A percentile compares a stretch with the other conserved stretches of the same genome.
Evolutionary conservation across 306 rosid species (phyloP).

Genomic region (Vigna hirtella): DNA sequence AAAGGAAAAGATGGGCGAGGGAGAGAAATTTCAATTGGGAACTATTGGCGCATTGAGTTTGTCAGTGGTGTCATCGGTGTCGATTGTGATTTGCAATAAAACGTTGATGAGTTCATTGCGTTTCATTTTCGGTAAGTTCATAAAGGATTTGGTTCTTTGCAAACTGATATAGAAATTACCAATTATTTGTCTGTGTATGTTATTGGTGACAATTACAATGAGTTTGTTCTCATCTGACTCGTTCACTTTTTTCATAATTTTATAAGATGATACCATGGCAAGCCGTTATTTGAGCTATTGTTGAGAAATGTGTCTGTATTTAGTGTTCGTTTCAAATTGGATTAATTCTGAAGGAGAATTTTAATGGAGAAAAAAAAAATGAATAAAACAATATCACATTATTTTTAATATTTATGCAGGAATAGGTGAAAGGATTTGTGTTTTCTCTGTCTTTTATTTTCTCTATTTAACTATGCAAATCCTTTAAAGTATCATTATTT

Average conservation of each 20-base stretch:
- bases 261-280: neutral
- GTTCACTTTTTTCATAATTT: too few species aligned
- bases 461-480: too few species aligned
- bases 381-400: neutral
- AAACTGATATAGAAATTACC: too few species aligned
- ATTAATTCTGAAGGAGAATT: too few species aligned
- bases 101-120: conserved; percentile 75
- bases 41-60: conserved; percentile 81
- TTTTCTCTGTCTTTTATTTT: too few species aligned
- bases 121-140: conserved; percentile 73
- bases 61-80: conserved; percentile 87
- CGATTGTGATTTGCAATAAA: conserved; percentile 90
- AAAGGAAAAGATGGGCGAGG: conserved; percentile 70
- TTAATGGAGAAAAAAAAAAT: neutral
- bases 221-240: neutral
- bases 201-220: conserved; percentile 3
- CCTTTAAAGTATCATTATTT: too few species aligned
- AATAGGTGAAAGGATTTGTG: too few species aligned
- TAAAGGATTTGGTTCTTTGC: neutral
- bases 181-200: too few species aligned
- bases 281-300: too few species aligned
- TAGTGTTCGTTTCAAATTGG: too few species aligned
- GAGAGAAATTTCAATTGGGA: conserved; percentile 74
- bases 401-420: neutral
- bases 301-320: too few species aligned